phyloP scores from a whole-genome alignment of 163 green algal genomes.

The Scenedesmus sp. region DNA sequence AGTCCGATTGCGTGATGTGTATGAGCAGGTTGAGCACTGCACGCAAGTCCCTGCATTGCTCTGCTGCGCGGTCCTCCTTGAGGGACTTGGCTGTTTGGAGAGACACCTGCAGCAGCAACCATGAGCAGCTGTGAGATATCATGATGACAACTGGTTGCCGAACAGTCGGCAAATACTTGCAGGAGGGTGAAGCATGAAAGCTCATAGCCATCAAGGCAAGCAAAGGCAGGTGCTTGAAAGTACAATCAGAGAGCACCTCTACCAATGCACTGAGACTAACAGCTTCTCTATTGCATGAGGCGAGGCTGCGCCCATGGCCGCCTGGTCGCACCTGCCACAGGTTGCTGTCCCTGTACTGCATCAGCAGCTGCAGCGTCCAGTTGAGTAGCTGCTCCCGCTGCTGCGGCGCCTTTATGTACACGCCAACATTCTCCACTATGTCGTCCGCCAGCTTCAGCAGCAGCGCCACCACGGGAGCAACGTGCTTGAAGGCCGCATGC shows the following conservation, averaged over 20 bases:
- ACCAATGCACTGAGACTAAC: too few relatives aligned
- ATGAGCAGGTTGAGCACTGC: constrained; percentile 85
- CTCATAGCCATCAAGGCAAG: not conserved
- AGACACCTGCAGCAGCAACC: constrained; percentile 31
- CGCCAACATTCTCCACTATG: constrained; percentile 74
- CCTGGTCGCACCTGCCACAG: constrained; percentile 46
- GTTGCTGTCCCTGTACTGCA: constrained; percentile 74
- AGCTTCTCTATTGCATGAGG: too few relatives aligned
- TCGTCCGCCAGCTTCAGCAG: constrained; percentile 82
- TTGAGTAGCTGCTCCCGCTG: constrained; percentile 64
- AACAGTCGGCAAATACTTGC: not conserved
- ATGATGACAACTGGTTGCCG: not conserved
- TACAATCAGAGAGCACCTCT: too few relatives aligned
- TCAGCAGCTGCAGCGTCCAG: constrained; percentile 84
- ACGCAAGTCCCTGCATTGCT: constrained; percentile 74
- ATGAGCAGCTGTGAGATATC: not conserved
- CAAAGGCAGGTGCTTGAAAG: too few relatives aligned
- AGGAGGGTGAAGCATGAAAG: not conserved
- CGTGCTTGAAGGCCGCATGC: constrained; percentile 46
- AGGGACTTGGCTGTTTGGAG: constrained; percentile 57
- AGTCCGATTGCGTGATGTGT: constrained; percentile 77
- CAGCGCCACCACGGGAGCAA: constrained; percentile 58
- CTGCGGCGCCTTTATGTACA: constrained; percentile 59
- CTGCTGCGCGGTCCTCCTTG: constrained; percentile 47
- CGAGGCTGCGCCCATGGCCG: too few relatives aligned